Percentiles rank a stretch among this genome's conserved stretches.
These are phyloP conservation scores for Epichloe elymi DNA, from an alignment of 2,329 filamentous ascomycete genomes.

Conservation along the genomic window DNA sequence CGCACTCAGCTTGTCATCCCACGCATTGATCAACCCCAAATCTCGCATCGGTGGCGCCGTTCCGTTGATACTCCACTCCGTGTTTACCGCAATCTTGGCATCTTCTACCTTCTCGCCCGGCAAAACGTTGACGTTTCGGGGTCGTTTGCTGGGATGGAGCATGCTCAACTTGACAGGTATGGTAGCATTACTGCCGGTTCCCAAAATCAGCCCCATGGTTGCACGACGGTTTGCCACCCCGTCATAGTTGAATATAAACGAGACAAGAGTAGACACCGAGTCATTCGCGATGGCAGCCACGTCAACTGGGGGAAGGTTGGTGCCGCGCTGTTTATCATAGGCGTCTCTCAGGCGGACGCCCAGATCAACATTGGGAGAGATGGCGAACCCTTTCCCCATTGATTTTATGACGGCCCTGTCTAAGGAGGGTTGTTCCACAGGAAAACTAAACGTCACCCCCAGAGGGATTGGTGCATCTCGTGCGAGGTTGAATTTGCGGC, in stretches of 20 bases:
- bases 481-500: conserved; percentile 28
- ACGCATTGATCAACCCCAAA: conserved; percentile 50
- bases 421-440: conserved; percentile 51
- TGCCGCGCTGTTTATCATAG: conserved; percentile 36
- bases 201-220: conserved; percentile 69
- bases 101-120: conserved; percentile 33
- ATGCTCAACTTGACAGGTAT: conserved; percentile 53
- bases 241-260: conserved; percentile 59
- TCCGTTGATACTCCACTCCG: conserved; percentile 73
- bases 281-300: conserved; percentile 73
- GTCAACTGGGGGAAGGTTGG: conserved; percentile 49
- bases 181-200: conserved; percentile 71
- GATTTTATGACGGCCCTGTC: conserved; percentile 50
- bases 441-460: conserved; percentile 59
- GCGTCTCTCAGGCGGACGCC: conserved; percentile 44
- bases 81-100: conserved; percentile 64
- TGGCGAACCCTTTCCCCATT: conserved; percentile 60
- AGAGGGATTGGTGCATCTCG: conserved; percentile 39
- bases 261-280: conserved; percentile 65
- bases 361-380: conserved; percentile 46
- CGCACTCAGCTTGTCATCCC: conserved; percentile 55
- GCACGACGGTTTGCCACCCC: conserved; percentile 49
- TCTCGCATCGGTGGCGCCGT: conserved; percentile 54
- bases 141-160: conserved; percentile 51
- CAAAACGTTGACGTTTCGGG: conserved; percentile 32